phyloP scores from a whole-genome alignment of 2,329 filamentous ascomycete genomes.

The Xylariaceae sp. region DNA sequence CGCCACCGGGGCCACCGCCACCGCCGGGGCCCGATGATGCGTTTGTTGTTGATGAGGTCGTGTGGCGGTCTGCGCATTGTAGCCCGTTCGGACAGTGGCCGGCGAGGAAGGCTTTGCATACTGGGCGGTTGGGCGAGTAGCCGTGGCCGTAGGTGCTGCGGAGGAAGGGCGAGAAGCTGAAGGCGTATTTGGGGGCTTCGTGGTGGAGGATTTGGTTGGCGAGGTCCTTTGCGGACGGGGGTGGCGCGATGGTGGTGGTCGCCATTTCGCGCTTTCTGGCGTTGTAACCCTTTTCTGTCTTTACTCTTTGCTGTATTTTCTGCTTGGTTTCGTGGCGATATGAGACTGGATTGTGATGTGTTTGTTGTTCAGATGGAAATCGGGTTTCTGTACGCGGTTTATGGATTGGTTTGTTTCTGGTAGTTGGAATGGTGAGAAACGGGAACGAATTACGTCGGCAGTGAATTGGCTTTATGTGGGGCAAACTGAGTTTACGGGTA shows the following conservation, averaged over 20 bases:
- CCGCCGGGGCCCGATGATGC: not conserved
- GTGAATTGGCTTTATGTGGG: not conserved
- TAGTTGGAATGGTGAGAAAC: not conserved
- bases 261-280: constrained; percentile 1
- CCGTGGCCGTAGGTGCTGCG: constrained; percentile 78
- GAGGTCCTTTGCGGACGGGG: constrained; percentile 30
- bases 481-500: not conserved
- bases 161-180: constrained; percentile 83
- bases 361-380: not conserved
- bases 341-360: not conserved
- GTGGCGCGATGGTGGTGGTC: constrained; percentile 24
- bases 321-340: not conserved
- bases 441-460: not conserved
- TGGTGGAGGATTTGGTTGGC: constrained; percentile 52
- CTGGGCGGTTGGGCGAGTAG: constrained; percentile 69
- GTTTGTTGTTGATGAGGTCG: not conserved
- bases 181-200: constrained; percentile 55
- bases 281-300: not conserved
- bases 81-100: constrained; percentile 84
- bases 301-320: not conserved
- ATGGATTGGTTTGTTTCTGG: not conserved
- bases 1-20: constrained; percentile 9
- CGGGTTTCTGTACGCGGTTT: not conserved
- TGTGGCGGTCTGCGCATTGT: constrained; percentile 79
- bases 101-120: constrained; percentile 80